A percentile compares a stretch with the other conserved stretches of the same genome.
phyloP scores from a whole-genome alignment of 768 basidiomycete species.

The Mrakia blollopis region DNA sequence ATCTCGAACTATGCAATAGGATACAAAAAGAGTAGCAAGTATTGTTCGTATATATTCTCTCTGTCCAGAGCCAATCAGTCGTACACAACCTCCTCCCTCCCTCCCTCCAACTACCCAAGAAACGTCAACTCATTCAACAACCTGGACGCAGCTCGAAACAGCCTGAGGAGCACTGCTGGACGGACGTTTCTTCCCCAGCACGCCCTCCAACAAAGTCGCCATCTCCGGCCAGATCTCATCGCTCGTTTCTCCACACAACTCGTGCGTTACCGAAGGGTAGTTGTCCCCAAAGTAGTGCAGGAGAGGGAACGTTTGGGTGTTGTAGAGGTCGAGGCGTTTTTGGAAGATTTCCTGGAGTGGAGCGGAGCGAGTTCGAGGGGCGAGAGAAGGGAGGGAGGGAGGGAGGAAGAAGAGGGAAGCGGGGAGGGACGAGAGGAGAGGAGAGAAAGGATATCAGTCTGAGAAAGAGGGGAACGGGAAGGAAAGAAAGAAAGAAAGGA shows the following conservation, averaged over 20 bases:
- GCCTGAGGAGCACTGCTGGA: too few species aligned
- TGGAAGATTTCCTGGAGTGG: slow-evolving; percentile 78
- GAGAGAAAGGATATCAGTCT: not conserved
- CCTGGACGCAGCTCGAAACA: too few species aligned
- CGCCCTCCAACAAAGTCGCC: slow-evolving; percentile 13
- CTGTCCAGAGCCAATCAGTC: too few species aligned
- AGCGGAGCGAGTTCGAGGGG: too few species aligned
- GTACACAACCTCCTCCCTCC: not conserved
- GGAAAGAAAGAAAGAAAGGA: not conserved
- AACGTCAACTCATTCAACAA: not conserved
- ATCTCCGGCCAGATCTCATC: slow-evolving; percentile 88
- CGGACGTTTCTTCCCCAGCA: not conserved
- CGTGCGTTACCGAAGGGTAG: slow-evolving; percentile 50
- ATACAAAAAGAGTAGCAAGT: too few species aligned
- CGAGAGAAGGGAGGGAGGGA: too few species aligned
- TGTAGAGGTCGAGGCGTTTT: slow-evolving; percentile 69
- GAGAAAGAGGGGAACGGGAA: not conserved
- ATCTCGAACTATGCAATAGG: too few species aligned
- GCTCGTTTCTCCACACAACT: slow-evolving; percentile 66
- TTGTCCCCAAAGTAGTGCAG: slow-evolving; percentile 55
- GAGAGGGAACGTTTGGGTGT: slow-evolving; percentile 74
- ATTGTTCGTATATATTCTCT: too few species aligned
- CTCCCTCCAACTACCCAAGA: not conserved
- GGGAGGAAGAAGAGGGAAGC: too few species aligned
- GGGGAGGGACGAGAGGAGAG: not conserved